Evolutionary conservation across 768 basidiomycete species (phyloP).

Genomic region (Tremella mesenterica): DNA sequence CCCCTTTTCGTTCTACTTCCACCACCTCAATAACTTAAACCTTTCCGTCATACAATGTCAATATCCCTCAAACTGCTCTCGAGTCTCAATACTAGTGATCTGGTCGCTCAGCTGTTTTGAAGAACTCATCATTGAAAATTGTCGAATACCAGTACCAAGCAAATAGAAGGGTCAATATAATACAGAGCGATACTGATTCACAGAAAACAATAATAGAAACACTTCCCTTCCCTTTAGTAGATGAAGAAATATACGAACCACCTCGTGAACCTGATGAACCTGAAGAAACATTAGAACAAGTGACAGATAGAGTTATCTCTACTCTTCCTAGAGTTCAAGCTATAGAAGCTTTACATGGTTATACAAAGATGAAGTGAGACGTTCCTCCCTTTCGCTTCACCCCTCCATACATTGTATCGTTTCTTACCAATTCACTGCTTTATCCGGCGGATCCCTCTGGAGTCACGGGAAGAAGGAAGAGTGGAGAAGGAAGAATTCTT

Average conservation of each 20-base stretch:
- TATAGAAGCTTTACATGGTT: conserved; percentile 40
- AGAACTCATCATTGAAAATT: background rate
- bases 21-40: too few relatives aligned
- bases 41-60: too few relatives aligned
- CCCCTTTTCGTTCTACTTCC: too few relatives aligned
- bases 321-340: conserved; percentile 35
- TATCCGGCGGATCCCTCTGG: too few relatives aligned
- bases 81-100: background rate
- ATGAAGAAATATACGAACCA: conserved; percentile 43
- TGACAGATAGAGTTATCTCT: conserved; percentile 30
- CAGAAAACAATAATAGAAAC: conserved; percentile 12
- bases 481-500: background rate
- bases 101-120: background rate
- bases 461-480: too few relatives aligned
- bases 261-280: conserved; percentile 30
- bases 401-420: background rate
- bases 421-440: too few relatives aligned
- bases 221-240: conserved; percentile 38
- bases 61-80: too few relatives aligned
- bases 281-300: conserved; percentile 40
- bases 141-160: background rate
- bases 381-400: background rate
- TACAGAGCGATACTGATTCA: background rate
- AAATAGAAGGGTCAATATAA: too few relatives aligned
- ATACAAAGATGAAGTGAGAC: conserved; percentile 40